Evolutionary conservation across 169 alveolate genomes (phyloP).

Genomic region (Plasmodium vinckei): DNA sequence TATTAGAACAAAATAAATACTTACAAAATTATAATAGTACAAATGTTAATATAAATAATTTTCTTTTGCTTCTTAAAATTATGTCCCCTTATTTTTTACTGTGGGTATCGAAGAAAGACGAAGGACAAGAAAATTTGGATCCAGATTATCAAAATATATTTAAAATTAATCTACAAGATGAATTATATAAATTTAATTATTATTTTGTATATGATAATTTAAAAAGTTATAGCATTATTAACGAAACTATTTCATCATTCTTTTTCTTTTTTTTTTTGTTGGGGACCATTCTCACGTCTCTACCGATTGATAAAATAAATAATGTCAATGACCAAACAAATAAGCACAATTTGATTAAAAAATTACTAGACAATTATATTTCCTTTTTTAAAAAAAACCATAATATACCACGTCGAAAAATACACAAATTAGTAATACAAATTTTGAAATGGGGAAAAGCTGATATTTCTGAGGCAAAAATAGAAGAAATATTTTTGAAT

Average conservation of each 20-base stretch:
- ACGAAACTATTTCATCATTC: slow-evolving; percentile 12
- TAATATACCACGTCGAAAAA: background rate
- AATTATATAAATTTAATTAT: slow-evolving; percentile 11
- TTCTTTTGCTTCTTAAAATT: slow-evolving; percentile 62
- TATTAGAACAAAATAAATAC: slow-evolving; percentile 17
- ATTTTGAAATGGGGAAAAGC: background rate
- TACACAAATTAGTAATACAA: background rate
- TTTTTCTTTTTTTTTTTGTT: slow-evolving; percentile 20
- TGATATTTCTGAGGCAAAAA: background rate
- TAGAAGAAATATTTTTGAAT: background rate
- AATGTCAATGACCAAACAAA: slow-evolving; percentile 5
- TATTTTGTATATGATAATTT: slow-evolving; percentile 10
- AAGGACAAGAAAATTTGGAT: background rate
- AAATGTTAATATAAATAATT: slow-evolving; percentile 58
- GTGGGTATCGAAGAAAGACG: slow-evolving; percentile 22
- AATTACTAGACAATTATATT: slow-evolving; percentile 2
- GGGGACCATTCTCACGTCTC: background rate
- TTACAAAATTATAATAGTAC: slow-evolving; percentile 15
- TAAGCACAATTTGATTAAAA: background rate
- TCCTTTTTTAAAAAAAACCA: background rate
- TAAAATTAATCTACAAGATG: background rate
- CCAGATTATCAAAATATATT: background rate
- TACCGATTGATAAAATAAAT: background rate
- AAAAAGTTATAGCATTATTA: slow-evolving; percentile 16
- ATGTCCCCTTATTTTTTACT: slow-evolving; percentile 56